phyloP scores from a whole-genome alignment of 2,329 filamentous ascomycete genomes.

The Fusarium albidum region DNA sequence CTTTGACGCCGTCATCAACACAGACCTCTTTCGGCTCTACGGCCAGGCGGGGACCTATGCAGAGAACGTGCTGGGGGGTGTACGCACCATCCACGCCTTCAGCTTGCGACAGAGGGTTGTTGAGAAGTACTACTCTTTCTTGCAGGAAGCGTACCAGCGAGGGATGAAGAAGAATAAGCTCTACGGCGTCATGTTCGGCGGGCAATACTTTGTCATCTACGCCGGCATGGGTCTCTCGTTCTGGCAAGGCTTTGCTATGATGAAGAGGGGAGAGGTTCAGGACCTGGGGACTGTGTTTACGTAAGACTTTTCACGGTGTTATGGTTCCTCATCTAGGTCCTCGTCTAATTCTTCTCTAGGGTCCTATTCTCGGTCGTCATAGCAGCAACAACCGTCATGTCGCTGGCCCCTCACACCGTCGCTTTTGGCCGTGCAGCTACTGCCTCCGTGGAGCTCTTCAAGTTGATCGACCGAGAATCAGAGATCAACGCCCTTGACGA shows the following conservation, averaged over 20 bases:
- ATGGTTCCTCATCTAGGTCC: too few species aligned
- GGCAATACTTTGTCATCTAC: slow-evolving; percentile 48
- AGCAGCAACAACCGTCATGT: slow-evolving; percentile 42
- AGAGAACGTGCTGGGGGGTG: slow-evolving; percentile 44
- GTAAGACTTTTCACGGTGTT: too few species aligned
- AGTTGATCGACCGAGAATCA: slow-evolving; percentile 45
- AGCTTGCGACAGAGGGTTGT: slow-evolving; percentile 46
- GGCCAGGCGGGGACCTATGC: slow-evolving; percentile 42
- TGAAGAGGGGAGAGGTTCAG: background rate
- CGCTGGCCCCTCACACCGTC: slow-evolving; percentile 45
- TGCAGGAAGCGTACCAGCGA: slow-evolving; percentile 39
- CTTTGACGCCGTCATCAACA: slow-evolving; percentile 32
- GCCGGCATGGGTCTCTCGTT: slow-evolving; percentile 49
- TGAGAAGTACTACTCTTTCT: slow-evolving; percentile 45
- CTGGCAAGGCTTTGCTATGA: slow-evolving; percentile 50
- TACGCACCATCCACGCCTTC: slow-evolving; percentile 51
- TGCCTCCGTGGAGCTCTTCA: slow-evolving; percentile 43
- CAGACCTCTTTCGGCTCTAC: slow-evolving; percentile 41
- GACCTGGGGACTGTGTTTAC: slow-evolving; percentile 46
- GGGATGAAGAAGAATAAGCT: slow-evolving; percentile 6
- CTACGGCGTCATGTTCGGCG: slow-evolving; percentile 33
- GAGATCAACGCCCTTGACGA: slow-evolving; percentile 44
- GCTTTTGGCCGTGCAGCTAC: slow-evolving; percentile 45
- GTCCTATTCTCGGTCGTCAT: slow-evolving; percentile 49
- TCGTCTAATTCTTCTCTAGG: slow-evolving; percentile 14